Base-by-base conservation (phyloP, 768 basidiomycete genomes). In the Aureoboletus auriporus region DNA sequence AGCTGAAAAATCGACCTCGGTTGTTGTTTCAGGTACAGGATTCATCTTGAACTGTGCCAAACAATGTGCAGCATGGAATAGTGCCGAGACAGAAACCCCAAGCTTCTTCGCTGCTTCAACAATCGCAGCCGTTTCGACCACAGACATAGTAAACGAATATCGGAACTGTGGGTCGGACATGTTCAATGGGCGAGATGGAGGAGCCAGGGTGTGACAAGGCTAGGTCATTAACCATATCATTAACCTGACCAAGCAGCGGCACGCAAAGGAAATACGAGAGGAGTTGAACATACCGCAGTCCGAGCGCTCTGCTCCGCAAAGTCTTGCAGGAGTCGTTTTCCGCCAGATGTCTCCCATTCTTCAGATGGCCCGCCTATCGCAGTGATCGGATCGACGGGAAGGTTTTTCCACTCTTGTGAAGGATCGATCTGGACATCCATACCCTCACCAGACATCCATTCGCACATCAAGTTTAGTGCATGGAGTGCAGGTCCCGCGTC, bases 21-120 rank as follows among this genome's bases (percentile, higher is more conserved):
- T 52, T 11, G 8, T 11, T 5, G 37, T n/a, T 17, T 23, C 51
- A 10, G 48, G 36, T n/a, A 44, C 20, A 4, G 58, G 58, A 39
- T 61, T 61, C 55, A 59, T 51, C 44, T 45, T 59, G 49, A 55
- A 43, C 36, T 55, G 47, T 0, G 58, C 63, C 39, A 63, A 44
- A n/a, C 47, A 52, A 11, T 61, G 47, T 26, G 62, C 60, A 9
- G 62, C 63, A 1, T 60, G 47, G 34, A 65, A 54, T 16, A 65
- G 29, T 8, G 47, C 13, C 4, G 61, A 44, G 17, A 57, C 20
- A 0, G 61, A 42, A 17, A 56, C 33, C 0, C 61, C 53, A 6
- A 50, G 11, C 28, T 42, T 37, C 13, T 51, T 59, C 9, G 55
- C 16, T 37, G 44, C 40, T 11, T 47, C 46, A 20, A 52, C 23